Conservation (phyloP, 1,284 basidiomycete species). For the Xerocomus minutiporus region DNA sequence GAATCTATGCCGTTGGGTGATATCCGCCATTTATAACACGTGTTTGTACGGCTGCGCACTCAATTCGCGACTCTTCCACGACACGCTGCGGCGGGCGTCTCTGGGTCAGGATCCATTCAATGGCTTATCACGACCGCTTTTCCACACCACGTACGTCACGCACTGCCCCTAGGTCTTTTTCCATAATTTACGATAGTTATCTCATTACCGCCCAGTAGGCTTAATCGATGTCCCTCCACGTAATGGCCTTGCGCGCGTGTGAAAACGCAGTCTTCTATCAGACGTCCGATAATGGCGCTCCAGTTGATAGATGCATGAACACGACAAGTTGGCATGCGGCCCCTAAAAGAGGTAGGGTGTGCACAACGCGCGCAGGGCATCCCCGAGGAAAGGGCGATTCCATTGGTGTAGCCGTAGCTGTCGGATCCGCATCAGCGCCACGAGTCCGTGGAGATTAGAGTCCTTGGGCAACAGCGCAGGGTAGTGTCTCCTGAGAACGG, state of each 20-base stretch:
- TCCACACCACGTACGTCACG: conserved; percentile 7
- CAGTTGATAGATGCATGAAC: conserved; percentile 7
- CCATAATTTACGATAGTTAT: conserved; percentile 11
- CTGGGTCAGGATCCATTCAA: neutral
- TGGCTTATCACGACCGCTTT: neutral
- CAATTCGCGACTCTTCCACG: too few species aligned
- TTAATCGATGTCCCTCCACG: conserved; percentile 10
- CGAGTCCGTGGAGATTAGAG: neutral
- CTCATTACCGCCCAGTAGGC: conserved; percentile 14
- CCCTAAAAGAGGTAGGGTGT: neutral
- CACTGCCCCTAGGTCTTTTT: conserved; percentile 13
- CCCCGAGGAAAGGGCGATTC: conserved; percentile 3
- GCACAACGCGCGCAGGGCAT: conserved; percentile 1
- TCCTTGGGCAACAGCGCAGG: neutral
- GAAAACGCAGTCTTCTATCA: conserved; percentile 5
- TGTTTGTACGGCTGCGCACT: neutral
- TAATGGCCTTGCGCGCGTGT: conserved; percentile 15
- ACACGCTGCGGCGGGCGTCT: too few species aligned
- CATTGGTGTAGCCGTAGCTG: neutral
- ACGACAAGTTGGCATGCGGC: neutral
- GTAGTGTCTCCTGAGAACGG: neutral
- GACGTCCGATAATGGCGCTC: conserved; percentile 1
- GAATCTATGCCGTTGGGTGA: too few species aligned
- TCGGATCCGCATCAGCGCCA: conserved; percentile 1
- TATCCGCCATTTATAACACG: too few species aligned